phyloP scores from a whole-genome alignment of 2,329 filamentous ascomycete genomes.

The Diaporthe sp. region DNA sequence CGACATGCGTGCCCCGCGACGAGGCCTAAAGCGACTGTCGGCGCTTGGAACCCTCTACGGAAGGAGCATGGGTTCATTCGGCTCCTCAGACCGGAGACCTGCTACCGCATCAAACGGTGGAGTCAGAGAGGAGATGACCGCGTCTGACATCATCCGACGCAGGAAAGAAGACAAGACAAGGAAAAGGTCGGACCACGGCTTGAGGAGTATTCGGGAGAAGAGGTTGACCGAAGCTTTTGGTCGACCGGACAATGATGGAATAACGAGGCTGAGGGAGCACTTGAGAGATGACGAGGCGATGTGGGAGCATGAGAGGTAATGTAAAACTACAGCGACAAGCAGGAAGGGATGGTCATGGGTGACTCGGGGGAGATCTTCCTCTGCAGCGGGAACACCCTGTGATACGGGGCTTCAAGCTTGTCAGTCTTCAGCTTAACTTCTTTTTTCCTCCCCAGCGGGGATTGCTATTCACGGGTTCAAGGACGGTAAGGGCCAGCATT shows the following conservation, averaged over 20 bases:
- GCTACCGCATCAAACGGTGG: neutral
- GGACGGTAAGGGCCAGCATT: neutral
- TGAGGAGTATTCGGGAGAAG: conserved; percentile 25
- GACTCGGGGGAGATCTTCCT: too few relatives aligned
- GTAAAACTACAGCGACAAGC: too few relatives aligned
- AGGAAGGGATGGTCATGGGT: too few relatives aligned
- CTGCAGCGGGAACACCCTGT: too few relatives aligned
- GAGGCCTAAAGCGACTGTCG: conserved; percentile 37
- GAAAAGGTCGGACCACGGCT: conserved; percentile 40
- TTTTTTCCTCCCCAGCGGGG: neutral
- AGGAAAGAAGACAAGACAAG: conserved; percentile 49
- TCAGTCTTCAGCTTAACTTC: neutral
- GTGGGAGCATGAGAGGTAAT: neutral
- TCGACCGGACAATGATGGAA: neutral
- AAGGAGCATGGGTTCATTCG: conserved; percentile 37
- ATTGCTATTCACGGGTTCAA: neutral
- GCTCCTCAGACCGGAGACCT: conserved; percentile 3
- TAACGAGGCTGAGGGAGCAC: neutral
- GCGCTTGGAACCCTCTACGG: conserved; percentile 36
- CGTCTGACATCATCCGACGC: conserved; percentile 46
- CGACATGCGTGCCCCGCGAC: neutral
- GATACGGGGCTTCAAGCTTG: too few relatives aligned
- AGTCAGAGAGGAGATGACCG: conserved; percentile 40
- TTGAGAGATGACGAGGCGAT: neutral
- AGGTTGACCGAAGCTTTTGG: conserved; percentile 30